phyloP scores from a whole-genome alignment of 768 basidiomycete genomes.

The Pulveroboletus sp. region DNA sequence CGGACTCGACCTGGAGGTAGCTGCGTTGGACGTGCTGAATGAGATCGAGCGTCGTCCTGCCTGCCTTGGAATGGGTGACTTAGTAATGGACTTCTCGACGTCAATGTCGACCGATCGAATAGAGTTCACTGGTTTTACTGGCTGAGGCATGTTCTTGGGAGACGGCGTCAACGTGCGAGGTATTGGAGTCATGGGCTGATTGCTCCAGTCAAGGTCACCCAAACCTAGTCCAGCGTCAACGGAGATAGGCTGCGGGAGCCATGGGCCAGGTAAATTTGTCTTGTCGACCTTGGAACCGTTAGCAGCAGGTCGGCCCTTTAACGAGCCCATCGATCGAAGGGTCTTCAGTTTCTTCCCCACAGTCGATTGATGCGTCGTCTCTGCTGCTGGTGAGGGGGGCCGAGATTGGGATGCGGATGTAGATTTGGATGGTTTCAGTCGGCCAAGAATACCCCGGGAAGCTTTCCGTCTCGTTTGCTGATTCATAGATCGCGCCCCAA shows the following conservation, averaged over 20 bases:
- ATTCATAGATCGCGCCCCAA: constrained; percentile 43
- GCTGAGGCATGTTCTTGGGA: constrained; percentile 12
- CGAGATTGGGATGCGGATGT: constrained; percentile 40
- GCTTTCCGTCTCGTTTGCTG: constrained; percentile 49
- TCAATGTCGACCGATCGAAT: constrained; percentile 23
- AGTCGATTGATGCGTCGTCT: constrained; percentile 30
- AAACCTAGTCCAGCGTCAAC: constrained; percentile 56
- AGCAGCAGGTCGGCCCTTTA: constrained; percentile 47
- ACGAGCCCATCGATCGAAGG: constrained; percentile 76
- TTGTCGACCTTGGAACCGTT: constrained; percentile 29
- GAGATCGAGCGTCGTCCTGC: constrained; percentile 71
- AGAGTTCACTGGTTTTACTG: constrained; percentile 11
- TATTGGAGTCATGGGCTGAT: constrained; percentile 14
- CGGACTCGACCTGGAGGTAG: constrained; percentile 35
- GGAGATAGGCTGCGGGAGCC: constrained; percentile 47
- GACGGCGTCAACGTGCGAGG: constrained; percentile 17
- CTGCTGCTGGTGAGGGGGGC: constrained; percentile 41
- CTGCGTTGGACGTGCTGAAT: constrained; percentile 38
- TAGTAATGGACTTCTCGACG: constrained; percentile 35
- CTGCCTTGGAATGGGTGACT: constrained; percentile 39
- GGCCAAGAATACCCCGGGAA: constrained; percentile 63
- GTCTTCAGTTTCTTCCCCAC: constrained; percentile 59
- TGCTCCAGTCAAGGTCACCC: constrained; percentile 51
- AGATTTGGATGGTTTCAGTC: constrained; percentile 46
- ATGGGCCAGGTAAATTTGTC: constrained; percentile 44